Conservation (phyloP, 1,139 yeast genomes). For the Yamadazyma membranifaciens region DNA sequence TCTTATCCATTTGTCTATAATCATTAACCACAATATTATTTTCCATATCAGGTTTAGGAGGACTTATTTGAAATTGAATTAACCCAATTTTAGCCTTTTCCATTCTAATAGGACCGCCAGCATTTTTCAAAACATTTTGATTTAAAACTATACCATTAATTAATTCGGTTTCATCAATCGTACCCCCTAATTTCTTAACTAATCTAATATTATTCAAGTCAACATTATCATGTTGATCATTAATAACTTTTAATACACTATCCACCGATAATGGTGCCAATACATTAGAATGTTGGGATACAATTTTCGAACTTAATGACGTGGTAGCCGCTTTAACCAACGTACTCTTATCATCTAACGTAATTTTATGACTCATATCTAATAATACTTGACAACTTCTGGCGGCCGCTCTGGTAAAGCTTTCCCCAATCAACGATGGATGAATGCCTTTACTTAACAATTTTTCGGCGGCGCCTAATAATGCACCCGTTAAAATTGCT, state of each 20-base stretch:
- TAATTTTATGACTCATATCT: slow-evolving; percentile 80
- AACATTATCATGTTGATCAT: slow-evolving; percentile 55
- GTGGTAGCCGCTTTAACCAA: slow-evolving; percentile 92
- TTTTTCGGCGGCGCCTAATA: slow-evolving; percentile 92
- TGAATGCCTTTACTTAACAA: slow-evolving; percentile 88
- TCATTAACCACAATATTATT: slow-evolving; percentile 96
- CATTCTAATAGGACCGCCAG: slow-evolving; percentile 95
- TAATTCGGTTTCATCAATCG: slow-evolving; percentile 93
- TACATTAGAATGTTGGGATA: slow-evolving; percentile 80
- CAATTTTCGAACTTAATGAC: slow-evolving; percentile 91
- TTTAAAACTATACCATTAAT: slow-evolving; percentile 93
- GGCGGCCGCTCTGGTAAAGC: slow-evolving; percentile 89
- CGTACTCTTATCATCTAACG: slow-evolving; percentile 74
- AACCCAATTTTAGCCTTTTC: slow-evolving; percentile 93
- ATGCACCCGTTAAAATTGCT: slow-evolving; percentile 91
- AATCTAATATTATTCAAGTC: slow-evolving; percentile 86
- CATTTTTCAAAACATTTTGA: slow-evolving; percentile 82
- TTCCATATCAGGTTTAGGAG: slow-evolving; percentile 99
- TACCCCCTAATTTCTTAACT: slow-evolving; percentile 93
- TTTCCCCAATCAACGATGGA: slow-evolving; percentile 92
- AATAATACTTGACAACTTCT: slow-evolving; percentile 82
- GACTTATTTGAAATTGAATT: slow-evolving; percentile 93
- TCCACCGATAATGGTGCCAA: slow-evolving; percentile 95
- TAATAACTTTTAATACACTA: slow-evolving; percentile 77
- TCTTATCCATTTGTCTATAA: slow-evolving; percentile 98